Evolutionary conservation across 768 basidiomycete species (phyloP).

Genomic region (Suillus plorans): DNA sequence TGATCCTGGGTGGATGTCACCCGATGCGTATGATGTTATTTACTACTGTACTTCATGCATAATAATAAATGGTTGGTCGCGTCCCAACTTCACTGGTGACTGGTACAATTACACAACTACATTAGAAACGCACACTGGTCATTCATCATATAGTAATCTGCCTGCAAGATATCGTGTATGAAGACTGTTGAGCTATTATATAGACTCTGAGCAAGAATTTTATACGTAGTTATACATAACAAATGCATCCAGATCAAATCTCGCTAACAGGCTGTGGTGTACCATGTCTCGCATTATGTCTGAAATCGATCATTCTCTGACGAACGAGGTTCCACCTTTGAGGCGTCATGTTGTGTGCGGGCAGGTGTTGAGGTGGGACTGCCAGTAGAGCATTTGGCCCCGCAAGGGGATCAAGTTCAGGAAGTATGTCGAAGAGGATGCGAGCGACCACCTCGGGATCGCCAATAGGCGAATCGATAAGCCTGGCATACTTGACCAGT

Average conservation of each 20-base stretch:
- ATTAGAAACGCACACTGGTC: neutral
- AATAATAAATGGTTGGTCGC: neutral
- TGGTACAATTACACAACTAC: neutral
- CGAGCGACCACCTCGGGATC: neutral
- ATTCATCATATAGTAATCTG: neutral
- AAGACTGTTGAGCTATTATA: neutral
- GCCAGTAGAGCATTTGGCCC: neutral
- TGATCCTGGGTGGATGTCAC: no score
- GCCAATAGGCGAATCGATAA: conserved; percentile 1
- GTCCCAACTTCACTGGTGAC: neutral
- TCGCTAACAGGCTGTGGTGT: neutral
- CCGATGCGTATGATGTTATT: no score
- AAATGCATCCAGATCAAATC: neutral
- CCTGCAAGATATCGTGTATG: neutral
- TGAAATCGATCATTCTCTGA: neutral
- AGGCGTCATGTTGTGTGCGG: neutral
- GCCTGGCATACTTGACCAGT: conserved; percentile 1
- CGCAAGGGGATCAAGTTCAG: conserved; percentile 2
- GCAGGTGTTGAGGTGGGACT: neutral
- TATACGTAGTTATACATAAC: neutral
- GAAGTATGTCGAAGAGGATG: conserved; percentile 6
- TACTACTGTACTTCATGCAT: neutral
- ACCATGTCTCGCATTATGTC: neutral
- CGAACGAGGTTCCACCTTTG: neutral
- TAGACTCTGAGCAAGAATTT: neutral